Base-by-base conservation (phyloP, 176 grass and related monocot genomes). In the Carex scoparia region DNA sequence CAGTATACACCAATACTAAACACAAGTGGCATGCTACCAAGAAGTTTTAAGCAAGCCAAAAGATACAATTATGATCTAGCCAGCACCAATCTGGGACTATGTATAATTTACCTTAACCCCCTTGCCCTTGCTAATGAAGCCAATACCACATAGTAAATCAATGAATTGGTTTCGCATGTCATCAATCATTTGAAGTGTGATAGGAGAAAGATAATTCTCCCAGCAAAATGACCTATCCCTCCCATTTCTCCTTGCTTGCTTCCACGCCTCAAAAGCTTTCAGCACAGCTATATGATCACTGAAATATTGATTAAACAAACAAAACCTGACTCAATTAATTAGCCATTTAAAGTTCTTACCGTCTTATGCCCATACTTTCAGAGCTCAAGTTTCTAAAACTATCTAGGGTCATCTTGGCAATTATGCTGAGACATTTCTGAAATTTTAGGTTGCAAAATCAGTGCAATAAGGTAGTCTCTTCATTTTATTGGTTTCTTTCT, bases 131-230 rank as follows among this genome's bases (percentile, higher is more conserved):
- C 65, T 91, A 84, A 98, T 91, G 89, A 98, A 98, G 54, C 95
- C 95, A 85, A 98, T 98, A 80, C 90, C 91, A 86, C 91, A 91
- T 84, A 98, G 84, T 79, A 94, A 84, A 93, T 94, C 92, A 88
- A 98, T 70, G 79, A 94, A 98, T 76, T 98, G 95, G 81, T 89
- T 91, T 61, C 89, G 87, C 95, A 94, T 94, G 86, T 93, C 92
- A 1, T 94, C 95, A 91, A 98, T 98, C 95, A 98, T 94, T 84
- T 94, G 87, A 81, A 98, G 85, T 65, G 92, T 90, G 72, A 93
- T 79, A 40, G 92, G 86, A 60, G 95, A 94, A 42, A 94, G 86
- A 84, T 94, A 98, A 82, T 93, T 94, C 85, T 98, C 89, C 92
- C 92, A 98, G 79, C 95, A 98, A 72, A 98, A 98, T 89, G 89